A percentile compares a stretch with the other conserved stretches of the same genome.
phyloP scores from a whole-genome alignment of 441 rosid species.

The California macrophylla region DNA sequence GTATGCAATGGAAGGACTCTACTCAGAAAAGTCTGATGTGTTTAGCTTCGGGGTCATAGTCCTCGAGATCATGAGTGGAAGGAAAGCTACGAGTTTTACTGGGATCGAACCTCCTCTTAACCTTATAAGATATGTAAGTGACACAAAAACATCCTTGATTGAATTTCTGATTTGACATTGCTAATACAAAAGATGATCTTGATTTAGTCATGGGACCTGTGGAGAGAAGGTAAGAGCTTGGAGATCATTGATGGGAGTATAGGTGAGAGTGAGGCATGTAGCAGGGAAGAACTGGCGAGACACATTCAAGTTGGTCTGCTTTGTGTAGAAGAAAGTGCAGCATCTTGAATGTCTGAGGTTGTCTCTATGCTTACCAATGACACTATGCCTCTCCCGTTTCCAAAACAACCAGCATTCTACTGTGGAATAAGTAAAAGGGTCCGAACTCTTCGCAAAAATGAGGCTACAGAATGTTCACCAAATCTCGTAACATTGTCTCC shows the following conservation, averaged over 20 bases:
- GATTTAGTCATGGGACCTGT: neutral
- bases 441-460: neutral
- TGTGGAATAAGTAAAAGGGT: neutral
- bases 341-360: neutral
- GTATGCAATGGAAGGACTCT: neutral
- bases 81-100: neutral
- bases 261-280: neutral
- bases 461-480: neutral
- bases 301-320: neutral
- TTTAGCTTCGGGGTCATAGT: neutral
- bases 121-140: neutral
- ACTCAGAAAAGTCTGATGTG: neutral
- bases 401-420: neutral
- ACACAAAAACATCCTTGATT: neutral
- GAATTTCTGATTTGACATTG: neutral
- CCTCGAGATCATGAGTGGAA: neutral
- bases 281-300: neutral
- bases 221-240: neutral
- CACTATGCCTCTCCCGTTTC: neutral
- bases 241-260: neutral
- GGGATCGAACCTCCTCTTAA: neutral
- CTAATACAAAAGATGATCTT: neutral
- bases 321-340: neutral
- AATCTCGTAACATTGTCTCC: neutral
- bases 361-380: neutral